Evolutionary conservation across 2,329 filamentous ascomycete genomes (phyloP).

Genomic region (Sporothrix pseudoabietina): DNA sequence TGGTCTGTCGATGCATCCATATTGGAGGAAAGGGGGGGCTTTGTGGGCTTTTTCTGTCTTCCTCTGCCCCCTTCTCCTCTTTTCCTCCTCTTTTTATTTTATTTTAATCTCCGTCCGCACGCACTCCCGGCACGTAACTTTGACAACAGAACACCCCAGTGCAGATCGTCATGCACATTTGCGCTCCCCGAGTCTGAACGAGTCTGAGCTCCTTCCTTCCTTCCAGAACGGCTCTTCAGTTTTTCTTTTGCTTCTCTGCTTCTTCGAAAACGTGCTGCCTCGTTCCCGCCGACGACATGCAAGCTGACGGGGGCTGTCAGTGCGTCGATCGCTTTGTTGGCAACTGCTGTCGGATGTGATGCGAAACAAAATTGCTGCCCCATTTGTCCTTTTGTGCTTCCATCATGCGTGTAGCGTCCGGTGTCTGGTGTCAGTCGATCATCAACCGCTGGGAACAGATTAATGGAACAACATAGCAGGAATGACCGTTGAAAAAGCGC

Average conservation of each 20-base stretch:
- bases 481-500: not conserved
- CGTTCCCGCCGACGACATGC: not conserved
- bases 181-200: not conserved
- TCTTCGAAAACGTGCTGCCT: not conserved
- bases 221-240: constrained; percentile 1
- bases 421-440: constrained; percentile 7
- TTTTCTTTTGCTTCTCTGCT: constrained; percentile 6
- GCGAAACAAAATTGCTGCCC: not conserved
- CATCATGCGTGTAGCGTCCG: not conserved
- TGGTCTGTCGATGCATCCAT: constrained; percentile 7
- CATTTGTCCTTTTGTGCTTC: not conserved
- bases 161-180: constrained; percentile 20
- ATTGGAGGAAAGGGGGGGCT: not conserved
- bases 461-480: not conserved
- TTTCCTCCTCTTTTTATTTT: not conserved
- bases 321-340: not conserved
- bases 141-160: not conserved
- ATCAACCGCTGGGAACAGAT: not conserved
- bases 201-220: not conserved
- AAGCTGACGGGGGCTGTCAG: constrained; percentile 4
- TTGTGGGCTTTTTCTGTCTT: not conserved
- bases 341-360: not conserved
- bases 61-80: not conserved
- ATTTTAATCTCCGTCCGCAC: not conserved
- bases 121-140: not conserved